phyloP scores from a whole-genome alignment of 352 stramenopile genomes.

The Saprolegnia diclina region DNA sequence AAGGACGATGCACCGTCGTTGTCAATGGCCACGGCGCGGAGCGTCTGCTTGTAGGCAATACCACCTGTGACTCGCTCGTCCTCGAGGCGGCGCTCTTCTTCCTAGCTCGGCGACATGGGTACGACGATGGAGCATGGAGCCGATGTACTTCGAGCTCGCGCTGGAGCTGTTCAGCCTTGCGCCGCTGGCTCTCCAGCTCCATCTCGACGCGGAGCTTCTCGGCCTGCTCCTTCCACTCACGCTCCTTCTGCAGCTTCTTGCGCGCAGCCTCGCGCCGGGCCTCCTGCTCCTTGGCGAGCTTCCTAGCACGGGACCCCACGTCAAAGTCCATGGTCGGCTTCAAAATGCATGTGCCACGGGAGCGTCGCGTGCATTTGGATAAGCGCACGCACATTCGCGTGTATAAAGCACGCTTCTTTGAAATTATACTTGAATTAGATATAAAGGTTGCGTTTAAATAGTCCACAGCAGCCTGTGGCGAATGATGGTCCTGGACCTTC shows the following conservation, averaged over 20 bases:
- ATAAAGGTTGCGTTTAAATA: no score
- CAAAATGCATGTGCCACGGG: not conserved
- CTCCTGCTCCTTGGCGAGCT: conserved; percentile 26
- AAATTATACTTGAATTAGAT: no score
- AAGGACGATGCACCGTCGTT: conserved; percentile 32
- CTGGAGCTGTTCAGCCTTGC: conserved; percentile 46
- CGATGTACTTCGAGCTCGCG: conserved; percentile 42
- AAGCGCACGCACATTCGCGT: not conserved
- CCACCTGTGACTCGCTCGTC: conserved; percentile 65
- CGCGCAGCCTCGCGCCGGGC: conserved; percentile 12
- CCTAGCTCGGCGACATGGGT: conserved; percentile 28
- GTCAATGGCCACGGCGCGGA: conserved; percentile 42
- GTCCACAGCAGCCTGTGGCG: no score
- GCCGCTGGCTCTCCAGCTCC: conserved; percentile 8
- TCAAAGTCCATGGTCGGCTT: conserved; percentile 24
- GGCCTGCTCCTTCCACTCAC: conserved; percentile 1
- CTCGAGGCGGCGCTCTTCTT: conserved; percentile 51
- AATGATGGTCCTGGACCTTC: no score
- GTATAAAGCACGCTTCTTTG: not conserved
- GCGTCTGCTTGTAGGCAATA: conserved; percentile 51
- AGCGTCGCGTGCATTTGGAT: not conserved
- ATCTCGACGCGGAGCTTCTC: conserved; percentile 12
- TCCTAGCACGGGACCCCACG: conserved; percentile 14
- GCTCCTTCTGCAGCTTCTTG: conserved; percentile 23
- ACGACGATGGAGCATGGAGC: conserved; percentile 38